These are phyloP conservation scores for Lentinula lateritia DNA, from an alignment of 768 basidiomycete species.

Conservation along the genomic window DNA sequence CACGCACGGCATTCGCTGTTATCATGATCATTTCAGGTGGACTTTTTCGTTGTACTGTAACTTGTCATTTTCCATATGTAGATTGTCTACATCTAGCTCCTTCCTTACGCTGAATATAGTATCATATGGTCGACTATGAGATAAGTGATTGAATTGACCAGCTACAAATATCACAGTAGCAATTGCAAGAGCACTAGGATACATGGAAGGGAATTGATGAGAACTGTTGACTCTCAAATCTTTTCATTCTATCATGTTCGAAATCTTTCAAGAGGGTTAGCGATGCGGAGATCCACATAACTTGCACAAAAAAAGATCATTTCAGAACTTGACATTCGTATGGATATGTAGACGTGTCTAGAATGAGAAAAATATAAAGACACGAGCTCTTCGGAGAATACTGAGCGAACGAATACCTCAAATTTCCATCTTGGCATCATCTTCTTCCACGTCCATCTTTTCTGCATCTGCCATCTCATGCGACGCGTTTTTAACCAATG, in stretches of 20 bases:
- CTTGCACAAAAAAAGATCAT: not conserved
- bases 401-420: not conserved
- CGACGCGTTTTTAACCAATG: not conserved
- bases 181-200: too few species aligned
- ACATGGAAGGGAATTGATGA: too few species aligned
- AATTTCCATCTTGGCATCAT: conserved; percentile 3
- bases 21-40: not conserved
- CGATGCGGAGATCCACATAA: not conserved
- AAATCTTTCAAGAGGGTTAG: too few species aligned
- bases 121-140: not conserved
- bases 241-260: too few species aligned
- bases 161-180: too few species aligned
- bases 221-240: too few species aligned
- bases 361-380: not conserved
- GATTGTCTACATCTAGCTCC: not conserved
- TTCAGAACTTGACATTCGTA: not conserved
- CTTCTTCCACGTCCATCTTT: not conserved
- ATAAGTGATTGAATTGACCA: too few species aligned
- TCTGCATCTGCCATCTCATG: not conserved
- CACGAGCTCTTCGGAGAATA: not conserved
- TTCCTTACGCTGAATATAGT: not conserved
- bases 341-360: not conserved
- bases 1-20: not conserved
- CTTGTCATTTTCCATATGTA: not conserved
- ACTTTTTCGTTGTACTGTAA: not conserved